These are phyloP conservation scores for Naganishia vishniacii DNA, from an alignment of 768 basidiomycete species.

Conservation along the genomic window DNA sequence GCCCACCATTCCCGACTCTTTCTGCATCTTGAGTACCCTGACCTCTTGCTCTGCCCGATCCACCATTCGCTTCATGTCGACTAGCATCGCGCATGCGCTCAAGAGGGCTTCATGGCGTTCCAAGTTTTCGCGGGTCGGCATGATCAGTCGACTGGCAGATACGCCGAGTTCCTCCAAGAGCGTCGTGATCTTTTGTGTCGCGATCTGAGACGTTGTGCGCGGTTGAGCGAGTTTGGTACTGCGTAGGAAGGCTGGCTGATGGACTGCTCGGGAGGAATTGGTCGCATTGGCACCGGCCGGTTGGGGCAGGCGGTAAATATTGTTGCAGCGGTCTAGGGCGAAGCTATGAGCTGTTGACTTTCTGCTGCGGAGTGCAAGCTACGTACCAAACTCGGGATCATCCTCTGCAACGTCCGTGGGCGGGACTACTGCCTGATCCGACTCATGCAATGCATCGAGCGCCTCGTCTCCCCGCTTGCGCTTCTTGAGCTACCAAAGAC, in stretches of 20 bases:
- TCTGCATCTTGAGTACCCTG: constrained; percentile 59
- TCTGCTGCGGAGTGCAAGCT: constrained; percentile 32
- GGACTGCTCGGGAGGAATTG: constrained; percentile 38
- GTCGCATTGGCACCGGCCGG: constrained; percentile 31
- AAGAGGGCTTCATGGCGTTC: constrained; percentile 67
- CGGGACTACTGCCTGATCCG: not conserved
- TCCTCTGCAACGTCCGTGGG: constrained; percentile 33
- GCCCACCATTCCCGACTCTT: constrained; percentile 21
- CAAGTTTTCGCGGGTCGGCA: constrained; percentile 84
- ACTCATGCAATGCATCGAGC: constrained; percentile 1
- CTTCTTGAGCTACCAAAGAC: constrained; percentile 39
- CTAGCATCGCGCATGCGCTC: constrained; percentile 63
- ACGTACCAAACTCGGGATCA: constrained; percentile 31
- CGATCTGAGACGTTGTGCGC: constrained; percentile 44
- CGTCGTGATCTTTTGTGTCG: constrained; percentile 69
- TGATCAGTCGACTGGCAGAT: constrained; percentile 68
- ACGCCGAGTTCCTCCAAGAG: constrained; percentile 72
- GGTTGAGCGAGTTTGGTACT: constrained; percentile 81
- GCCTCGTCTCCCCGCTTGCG: constrained; percentile 38
- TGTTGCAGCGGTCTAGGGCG: constrained; percentile 32
- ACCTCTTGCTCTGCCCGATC: constrained; percentile 86
- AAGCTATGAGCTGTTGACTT: constrained; percentile 15
- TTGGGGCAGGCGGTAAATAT: constrained; percentile 39
- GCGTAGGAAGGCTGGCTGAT: constrained; percentile 67
- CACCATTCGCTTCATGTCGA: constrained; percentile 79